A percentile compares a stretch with the other conserved stretches of the same genome.
These are phyloP conservation scores for Fusarium nurragi DNA, from an alignment of 2,329 filamentous ascomycete species.

Conservation along the genomic window DNA sequence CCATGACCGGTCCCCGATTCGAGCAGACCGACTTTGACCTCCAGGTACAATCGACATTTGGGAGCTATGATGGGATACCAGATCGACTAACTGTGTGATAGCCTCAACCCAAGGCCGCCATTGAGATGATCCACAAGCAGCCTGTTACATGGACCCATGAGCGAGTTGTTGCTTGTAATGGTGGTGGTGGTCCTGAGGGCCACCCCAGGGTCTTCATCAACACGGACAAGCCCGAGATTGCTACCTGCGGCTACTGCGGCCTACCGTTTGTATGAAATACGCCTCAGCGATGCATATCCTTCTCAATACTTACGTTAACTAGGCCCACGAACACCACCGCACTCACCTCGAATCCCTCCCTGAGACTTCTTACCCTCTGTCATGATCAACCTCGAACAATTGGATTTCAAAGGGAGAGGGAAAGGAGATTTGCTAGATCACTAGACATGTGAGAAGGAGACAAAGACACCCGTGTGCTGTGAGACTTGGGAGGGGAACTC, in stretches of 20 bases:
- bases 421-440: conserved; percentile 14
- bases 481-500: conserved; percentile 18
- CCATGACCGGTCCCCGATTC: conserved; percentile 94
- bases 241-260: conserved; percentile 90
- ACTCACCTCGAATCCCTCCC: conserved; percentile 84
- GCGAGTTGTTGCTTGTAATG: conserved; percentile 85
- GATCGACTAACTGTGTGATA: conserved; percentile 53
- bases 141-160: conserved; percentile 92
- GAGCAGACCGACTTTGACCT: conserved; percentile 94
- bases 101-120: conserved; percentile 90
- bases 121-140: conserved; percentile 95
- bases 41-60: conserved; percentile 71
- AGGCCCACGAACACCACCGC: conserved; percentile 93
- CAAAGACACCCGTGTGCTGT: conserved; percentile 23
- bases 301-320: conserved; percentile 14
- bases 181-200: conserved; percentile 87
- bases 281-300: not conserved
- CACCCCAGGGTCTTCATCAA: conserved; percentile 98
- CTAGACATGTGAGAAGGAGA: conserved; percentile 17
- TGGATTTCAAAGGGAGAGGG: conserved; percentile 22
- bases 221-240: conserved; percentile 94
- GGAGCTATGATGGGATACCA: conserved; percentile 7
- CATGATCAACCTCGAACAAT: conserved; percentile 47
- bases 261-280: conserved; percentile 81
- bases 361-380: conserved; percentile 82